Percentiles rank a stretch among this genome's conserved stretches.
These are phyloP conservation scores for Omphalea diandra DNA, from an alignment of 441 rosid genomes.

Conservation along the genomic window DNA sequence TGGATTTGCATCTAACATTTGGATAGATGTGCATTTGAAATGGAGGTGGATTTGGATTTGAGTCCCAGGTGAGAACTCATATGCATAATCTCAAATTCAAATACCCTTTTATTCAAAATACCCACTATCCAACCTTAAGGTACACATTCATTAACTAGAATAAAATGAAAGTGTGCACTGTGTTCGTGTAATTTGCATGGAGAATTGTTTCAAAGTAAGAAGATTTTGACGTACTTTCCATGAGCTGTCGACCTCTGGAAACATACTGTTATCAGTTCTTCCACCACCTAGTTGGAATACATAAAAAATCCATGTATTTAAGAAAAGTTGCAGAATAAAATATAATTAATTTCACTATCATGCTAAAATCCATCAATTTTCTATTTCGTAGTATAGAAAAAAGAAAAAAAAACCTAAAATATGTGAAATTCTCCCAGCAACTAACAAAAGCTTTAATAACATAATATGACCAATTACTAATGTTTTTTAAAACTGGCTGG, in stretches of 20 bases:
- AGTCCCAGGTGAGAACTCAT: no score
- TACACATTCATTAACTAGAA: background rate
- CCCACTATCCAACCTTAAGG: no score
- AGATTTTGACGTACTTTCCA: constrained; percentile 67
- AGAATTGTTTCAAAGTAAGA: constrained; percentile 1
- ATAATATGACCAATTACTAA: no score
- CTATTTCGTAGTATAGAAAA: background rate
- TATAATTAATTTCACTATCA: background rate
- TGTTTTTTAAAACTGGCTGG: no score
- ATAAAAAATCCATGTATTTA: no score
- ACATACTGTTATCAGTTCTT: constrained; percentile 64
- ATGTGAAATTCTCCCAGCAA: no score
- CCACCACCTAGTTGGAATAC: constrained; percentile 47
- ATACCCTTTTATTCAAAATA: no score
- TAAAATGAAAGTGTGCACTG: background rate
- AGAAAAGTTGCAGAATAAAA: background rate
- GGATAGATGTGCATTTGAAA: no score
- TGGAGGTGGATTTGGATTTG: no score
- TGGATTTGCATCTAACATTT: background rate
- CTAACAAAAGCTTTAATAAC: no score
- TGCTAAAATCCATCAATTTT: background rate
- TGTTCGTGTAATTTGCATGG: background rate
- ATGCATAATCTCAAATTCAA: no score
- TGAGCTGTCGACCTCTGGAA: constrained; percentile 94
- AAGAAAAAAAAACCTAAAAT: no score